A percentile compares a stretch with the other conserved stretches of the same genome.
phyloP scores from a whole-genome alignment of 495 filamentous ascomycete species.

The Neurospora sp. region DNA sequence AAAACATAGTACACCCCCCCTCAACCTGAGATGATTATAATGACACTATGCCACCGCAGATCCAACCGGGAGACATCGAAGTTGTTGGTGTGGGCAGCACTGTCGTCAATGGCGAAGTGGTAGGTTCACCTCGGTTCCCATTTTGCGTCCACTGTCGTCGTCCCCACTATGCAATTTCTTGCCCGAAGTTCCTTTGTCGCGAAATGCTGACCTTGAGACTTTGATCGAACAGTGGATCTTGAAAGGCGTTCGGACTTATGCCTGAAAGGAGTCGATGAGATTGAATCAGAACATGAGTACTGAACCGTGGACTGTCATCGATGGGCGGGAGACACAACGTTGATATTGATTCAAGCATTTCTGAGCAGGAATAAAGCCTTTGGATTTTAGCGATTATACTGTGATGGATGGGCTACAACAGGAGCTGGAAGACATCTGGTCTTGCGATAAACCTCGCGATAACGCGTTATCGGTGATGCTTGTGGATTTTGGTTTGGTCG shows the following conservation, averaged over 20 bases:
- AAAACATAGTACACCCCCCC: neutral
- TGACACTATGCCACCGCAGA: conserved; percentile 33
- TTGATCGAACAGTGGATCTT: conserved; percentile 45
- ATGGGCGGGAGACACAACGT: neutral
- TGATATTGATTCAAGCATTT: neutral
- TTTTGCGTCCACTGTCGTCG: neutral
- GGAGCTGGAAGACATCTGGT: neutral
- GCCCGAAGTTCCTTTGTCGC: neutral
- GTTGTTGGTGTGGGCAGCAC: conserved; percentile 58
- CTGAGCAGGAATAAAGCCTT: neutral
- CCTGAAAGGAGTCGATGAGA: conserved; percentile 7
- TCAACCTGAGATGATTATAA: neutral
- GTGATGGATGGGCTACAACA: neutral
- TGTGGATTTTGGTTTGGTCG: neutral
- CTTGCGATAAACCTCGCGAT: neutral
- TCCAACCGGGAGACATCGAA: conserved; percentile 69
- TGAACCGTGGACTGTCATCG: neutral
- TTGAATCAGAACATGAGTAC: neutral
- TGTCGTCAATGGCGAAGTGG: conserved; percentile 77
- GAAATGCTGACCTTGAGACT: neutral
- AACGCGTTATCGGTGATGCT: neutral
- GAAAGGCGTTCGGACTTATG: conserved; percentile 56
- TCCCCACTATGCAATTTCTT: neutral
- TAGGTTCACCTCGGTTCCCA: conserved; percentile 5
- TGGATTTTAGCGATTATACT: neutral